A percentile compares a stretch with the other conserved stretches of the same genome.
These are phyloP conservation scores for Neoscytalidium dimidiatum DNA, from an alignment of 2,329 filamentous ascomycete genomes.

Conservation along the genomic window DNA sequence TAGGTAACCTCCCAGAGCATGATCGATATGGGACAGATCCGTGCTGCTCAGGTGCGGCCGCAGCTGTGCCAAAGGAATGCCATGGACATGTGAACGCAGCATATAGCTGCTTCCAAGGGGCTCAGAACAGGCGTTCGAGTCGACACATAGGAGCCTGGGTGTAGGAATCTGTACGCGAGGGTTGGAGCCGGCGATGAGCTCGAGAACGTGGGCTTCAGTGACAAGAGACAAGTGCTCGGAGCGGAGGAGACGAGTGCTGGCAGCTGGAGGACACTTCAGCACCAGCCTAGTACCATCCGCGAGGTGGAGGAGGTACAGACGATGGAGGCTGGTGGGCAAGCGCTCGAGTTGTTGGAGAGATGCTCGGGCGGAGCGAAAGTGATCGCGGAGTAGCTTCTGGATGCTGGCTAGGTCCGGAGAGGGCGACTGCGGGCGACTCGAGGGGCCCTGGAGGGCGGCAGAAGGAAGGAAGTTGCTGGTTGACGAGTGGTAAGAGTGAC, in stretches of 20 bases:
- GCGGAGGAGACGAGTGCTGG: slow-evolving; percentile 42
- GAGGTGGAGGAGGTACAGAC: slow-evolving; percentile 44
- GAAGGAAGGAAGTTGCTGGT: background rate
- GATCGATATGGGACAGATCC: slow-evolving; percentile 42
- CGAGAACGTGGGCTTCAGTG: slow-evolving; percentile 41
- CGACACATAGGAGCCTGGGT: slow-evolving; percentile 43
- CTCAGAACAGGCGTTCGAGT: slow-evolving; percentile 26
- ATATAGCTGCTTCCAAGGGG: slow-evolving; percentile 36
- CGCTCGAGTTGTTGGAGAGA: slow-evolving; percentile 38
- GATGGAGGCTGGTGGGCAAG: slow-evolving; percentile 38
- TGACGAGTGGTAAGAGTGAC: slow-evolving; percentile 21
- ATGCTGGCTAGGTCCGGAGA: slow-evolving; percentile 33
- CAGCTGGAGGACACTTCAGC: slow-evolving; percentile 43
- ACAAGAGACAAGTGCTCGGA: slow-evolving; percentile 45
- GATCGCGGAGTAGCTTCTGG: slow-evolving; percentile 33
- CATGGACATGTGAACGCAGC: slow-evolving; percentile 35
- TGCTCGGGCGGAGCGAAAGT: slow-evolving; percentile 35
- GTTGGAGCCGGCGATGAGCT: slow-evolving; percentile 25
- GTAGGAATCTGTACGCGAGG: slow-evolving; percentile 31
- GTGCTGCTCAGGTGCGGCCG: slow-evolving; percentile 33
- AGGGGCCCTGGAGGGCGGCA: background rate
- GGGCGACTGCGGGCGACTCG: slow-evolving; percentile 6
- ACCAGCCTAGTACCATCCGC: slow-evolving; percentile 41
- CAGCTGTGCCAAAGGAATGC: slow-evolving; percentile 36
- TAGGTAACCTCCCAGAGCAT: slow-evolving; percentile 42